A percentile compares a stretch with the other conserved stretches of the same genome.
phyloP scores from a whole-genome alignment of 345 rosid genomes.

The Eucalyptus pauciflora region DNA sequence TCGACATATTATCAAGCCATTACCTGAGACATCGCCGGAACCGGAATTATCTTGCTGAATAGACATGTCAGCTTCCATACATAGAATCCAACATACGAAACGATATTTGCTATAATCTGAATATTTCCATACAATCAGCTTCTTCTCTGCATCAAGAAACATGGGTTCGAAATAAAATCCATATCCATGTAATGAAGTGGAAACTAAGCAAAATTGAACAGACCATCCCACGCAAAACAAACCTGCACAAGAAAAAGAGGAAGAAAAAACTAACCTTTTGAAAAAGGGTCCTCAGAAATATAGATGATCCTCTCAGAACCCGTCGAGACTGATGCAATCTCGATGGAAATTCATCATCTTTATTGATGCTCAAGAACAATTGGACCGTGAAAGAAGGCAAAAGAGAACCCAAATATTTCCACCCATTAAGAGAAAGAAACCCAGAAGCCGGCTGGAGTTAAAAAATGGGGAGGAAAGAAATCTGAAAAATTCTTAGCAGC shows the following conservation, averaged over 20 bases:
- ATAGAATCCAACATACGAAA: background rate
- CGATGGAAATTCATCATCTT: background rate
- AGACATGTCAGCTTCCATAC: slow-evolving; percentile 34
- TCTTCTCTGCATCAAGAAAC: slow-evolving; percentile 2
- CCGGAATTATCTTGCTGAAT: slow-evolving; percentile 30
- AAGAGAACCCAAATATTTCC: background rate
- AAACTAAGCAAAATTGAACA: background rate
- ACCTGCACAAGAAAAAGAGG: background rate
- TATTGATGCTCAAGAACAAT: background rate
- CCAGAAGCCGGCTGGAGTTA: background rate
- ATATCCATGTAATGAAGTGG: background rate
- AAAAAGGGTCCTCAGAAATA: background rate
- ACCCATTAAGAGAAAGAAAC: background rate
- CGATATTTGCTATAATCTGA: slow-evolving; percentile 6
- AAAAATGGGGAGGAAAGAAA: background rate
- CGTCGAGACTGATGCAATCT: background rate
- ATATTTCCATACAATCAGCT: background rate
- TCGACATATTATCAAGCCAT: background rate
- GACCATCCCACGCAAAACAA: background rate
- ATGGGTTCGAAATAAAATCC: background rate
- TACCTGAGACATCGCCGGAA: slow-evolving; percentile 30
- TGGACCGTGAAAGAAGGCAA: background rate
- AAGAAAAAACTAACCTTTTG: background rate
- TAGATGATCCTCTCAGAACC: background rate
- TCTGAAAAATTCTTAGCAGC: background rate